Evolutionary conservation across 495 filamentous ascomycete genomes (phyloP), one percentile per base, ranked within the genome.

Genomic region (Aspergillus cavernicola): DNA sequence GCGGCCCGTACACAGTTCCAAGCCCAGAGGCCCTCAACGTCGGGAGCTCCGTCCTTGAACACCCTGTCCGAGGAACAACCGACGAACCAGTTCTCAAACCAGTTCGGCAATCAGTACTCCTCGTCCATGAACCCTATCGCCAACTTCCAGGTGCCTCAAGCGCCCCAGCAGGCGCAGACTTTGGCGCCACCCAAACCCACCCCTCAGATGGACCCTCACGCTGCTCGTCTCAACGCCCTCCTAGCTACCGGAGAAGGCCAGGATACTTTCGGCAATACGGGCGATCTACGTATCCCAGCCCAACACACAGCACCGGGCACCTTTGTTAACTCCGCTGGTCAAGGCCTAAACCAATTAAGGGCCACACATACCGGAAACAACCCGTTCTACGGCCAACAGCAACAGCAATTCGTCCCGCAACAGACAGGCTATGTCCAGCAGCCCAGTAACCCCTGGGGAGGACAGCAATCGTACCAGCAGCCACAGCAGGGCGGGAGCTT

Each of bases 261-360:
- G 73, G 93, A 99, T 66, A 97, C 95, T 1, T 99, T 96, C 66
- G 93, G 93, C 46, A 99, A 99, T 63, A 87, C 87, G 33, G 93
- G 93, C 49, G 85, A 97, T 48, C 78, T 96, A 26, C 90, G 93
- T 68, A 95, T 99, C 58, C 95, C 93, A 2, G 84, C 93, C 29
- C 93, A 99, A 68, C 93, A 99, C 70, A 99, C 93, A 0, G 91
- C 93, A 1, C 95, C 95, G 3, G 93, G 93, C 24, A 95, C 88
- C 2, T 99, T 97, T 62, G 87, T 99, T 71, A 99, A 97, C 71
- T 92, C 87, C 56, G 89, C 93, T 4, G 92, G 92, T 47, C 80
- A 85, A 37, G 88, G 88, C 19, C 66, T 88, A 48, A 81, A 84
- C 49, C 80, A 79, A 52, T 64, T 87, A 32, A 79, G 88, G 35